Conservation (phyloP, 805 yeast species). For the Ogataea parapolymorpha region DNA sequence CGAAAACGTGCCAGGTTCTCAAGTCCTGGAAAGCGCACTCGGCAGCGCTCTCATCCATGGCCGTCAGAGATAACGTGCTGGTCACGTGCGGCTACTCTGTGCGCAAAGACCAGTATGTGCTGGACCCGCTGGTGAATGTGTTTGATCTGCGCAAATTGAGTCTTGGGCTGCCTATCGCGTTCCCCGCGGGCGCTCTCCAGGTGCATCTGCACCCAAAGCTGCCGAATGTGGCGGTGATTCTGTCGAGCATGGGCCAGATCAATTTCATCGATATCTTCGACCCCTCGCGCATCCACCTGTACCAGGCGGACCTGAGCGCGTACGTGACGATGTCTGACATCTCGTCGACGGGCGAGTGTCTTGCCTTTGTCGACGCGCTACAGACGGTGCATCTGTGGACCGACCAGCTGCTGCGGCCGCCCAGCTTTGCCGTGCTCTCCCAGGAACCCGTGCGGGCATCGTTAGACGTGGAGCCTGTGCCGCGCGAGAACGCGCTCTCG, state of each 20-base stretch:
- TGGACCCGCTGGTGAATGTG: conserved; percentile 80
- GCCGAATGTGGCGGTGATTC: conserved; percentile 71
- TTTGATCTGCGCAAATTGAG: conserved; percentile 74
- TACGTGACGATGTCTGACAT: conserved; percentile 50
- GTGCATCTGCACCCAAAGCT: conserved; percentile 84
- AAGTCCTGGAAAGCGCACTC: conserved; percentile 59
- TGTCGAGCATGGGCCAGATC: conserved; percentile 75
- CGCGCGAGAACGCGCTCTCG: conserved; percentile 21
- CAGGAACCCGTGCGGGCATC: conserved; percentile 55
- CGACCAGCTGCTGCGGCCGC: conserved; percentile 40
- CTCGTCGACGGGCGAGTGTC: conserved; percentile 70
- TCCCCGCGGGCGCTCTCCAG: conserved; percentile 85
- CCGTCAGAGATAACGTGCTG: conserved; percentile 59
- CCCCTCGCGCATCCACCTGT: conserved; percentile 62
- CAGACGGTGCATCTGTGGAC: conserved; percentile 71
- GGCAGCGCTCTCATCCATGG: conserved; percentile 60
- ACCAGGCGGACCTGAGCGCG: conserved; percentile 58
- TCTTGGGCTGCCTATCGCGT: conserved; percentile 75
- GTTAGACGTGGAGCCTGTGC: conserved; percentile 33
- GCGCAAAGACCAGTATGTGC: conserved; percentile 52
- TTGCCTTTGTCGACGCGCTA: conserved; percentile 65
- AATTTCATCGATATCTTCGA: conserved; percentile 82
- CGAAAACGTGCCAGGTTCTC: conserved; percentile 43
- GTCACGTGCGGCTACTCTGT: conserved; percentile 80
- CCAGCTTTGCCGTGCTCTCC: conserved; percentile 34